Conservation (phyloP, 495 filamentous ascomycete genomes). For the Terfezia boudieri region DNA sequence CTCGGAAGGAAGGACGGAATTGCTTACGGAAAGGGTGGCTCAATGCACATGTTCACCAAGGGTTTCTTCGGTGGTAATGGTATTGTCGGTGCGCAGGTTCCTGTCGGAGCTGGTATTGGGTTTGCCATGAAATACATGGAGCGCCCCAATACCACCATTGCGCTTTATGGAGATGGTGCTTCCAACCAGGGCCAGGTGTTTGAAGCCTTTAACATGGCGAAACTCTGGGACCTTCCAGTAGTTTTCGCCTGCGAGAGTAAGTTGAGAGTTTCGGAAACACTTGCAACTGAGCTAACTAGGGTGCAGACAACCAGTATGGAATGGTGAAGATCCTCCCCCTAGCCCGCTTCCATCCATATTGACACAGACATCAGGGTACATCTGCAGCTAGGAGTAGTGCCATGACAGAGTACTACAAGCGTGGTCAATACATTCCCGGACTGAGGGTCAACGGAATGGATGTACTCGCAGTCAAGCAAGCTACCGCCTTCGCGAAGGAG, state of each 20-base stretch:
- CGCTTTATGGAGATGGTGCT: conserved; percentile 92
- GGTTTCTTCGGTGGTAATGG: conserved; percentile 98
- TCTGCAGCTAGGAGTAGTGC: conserved; percentile 83
- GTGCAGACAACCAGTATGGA: conserved; percentile 95
- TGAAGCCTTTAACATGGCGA: conserved; percentile 99
- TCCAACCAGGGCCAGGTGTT: conserved; percentile 98
- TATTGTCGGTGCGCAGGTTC: conserved; percentile 96
- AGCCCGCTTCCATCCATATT: not conserved
- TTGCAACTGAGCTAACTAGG: conserved; percentile 3
- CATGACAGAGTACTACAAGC: conserved; percentile 99
- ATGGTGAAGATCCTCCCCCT: conserved; percentile 38
- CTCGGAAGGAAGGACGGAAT: conserved; percentile 89
- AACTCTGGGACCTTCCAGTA: conserved; percentile 88
- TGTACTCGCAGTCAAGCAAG: conserved; percentile 91
- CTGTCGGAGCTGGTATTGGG: conserved; percentile 85
- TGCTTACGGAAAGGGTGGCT: conserved; percentile 93
- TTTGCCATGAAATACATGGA: conserved; percentile 90
- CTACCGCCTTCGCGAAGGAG: conserved; percentile 75
- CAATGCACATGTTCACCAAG: conserved; percentile 99
- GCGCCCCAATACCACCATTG: conserved; percentile 61
- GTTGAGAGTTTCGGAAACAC: conserved; percentile 15
- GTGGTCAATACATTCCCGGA: conserved; percentile 97
- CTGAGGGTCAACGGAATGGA: conserved; percentile 99
- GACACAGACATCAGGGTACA: conserved; percentile 23
- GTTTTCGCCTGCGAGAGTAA: conserved; percentile 96